These are phyloP conservation scores for Flaveria brownii DNA, from an alignment of 129 eudicot genomes.

Conservation along the genomic window DNA sequence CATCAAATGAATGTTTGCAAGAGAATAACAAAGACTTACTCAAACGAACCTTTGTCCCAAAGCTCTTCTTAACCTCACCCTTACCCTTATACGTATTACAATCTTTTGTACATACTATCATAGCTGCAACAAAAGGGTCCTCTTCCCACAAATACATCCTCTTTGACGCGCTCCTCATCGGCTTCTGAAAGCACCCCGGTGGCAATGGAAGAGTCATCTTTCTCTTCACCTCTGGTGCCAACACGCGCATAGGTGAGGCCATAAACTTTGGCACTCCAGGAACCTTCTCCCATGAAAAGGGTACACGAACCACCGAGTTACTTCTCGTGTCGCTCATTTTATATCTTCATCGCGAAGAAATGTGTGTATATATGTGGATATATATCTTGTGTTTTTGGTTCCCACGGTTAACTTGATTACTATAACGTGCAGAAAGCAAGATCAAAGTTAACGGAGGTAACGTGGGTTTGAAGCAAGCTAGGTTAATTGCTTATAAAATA, in stretches of 20 bases:
- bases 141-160: slow-evolving; percentile 17
- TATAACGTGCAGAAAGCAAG: background rate
- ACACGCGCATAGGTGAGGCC: slow-evolving; percentile 23
- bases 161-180: slow-evolving; percentile 11
- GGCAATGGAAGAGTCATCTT: slow-evolving; percentile 34
- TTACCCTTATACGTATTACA: slow-evolving; percentile 13
- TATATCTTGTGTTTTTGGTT: background rate
- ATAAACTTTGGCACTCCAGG: slow-evolving; percentile 39
- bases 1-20: slow-evolving; percentile 35
- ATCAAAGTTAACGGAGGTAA: slow-evolving; percentile 3
- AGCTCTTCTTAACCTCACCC: slow-evolving; percentile 18
- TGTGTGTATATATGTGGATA: too few species aligned
- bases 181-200: slow-evolving; percentile 24
- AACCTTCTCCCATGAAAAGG: slow-evolving; percentile 38
- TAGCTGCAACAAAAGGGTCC: slow-evolving; percentile 38
- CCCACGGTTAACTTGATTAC: background rate
- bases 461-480: slow-evolving; percentile 35
- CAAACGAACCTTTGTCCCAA: slow-evolving; percentile 8
- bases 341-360: background rate
- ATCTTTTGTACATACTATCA: slow-evolving; percentile 28
- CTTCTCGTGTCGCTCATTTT: slow-evolving; percentile 30
- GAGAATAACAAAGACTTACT: slow-evolving; percentile 28
- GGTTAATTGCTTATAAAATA: slow-evolving; percentile 35
- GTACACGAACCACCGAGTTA: slow-evolving; percentile 22
- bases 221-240: slow-evolving; percentile 6